A percentile compares a stretch with the other conserved stretches of the same genome.
Conservation (phyloP, 768 basidiomycete species). For the Leccinum variicolor region DNA sequence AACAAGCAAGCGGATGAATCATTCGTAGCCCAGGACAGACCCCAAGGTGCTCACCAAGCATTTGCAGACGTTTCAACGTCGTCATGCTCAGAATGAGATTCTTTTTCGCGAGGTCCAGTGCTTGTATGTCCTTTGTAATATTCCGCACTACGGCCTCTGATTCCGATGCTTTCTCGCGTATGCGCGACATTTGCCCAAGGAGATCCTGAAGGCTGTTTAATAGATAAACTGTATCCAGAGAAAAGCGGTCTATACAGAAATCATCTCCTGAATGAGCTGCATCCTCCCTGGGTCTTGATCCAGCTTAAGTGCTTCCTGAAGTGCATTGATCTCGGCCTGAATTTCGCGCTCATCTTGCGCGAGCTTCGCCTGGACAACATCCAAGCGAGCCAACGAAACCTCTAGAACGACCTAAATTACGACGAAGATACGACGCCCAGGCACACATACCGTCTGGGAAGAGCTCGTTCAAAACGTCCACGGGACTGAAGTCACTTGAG, state of each 20-base stretch:
- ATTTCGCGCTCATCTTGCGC: conserved; percentile 66
- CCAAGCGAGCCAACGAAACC: conserved; percentile 67
- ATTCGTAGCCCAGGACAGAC: background rate
- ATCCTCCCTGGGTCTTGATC: conserved; percentile 89
- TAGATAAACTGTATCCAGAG: background rate
- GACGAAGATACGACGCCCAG: background rate
- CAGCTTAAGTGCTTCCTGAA: conserved; percentile 63
- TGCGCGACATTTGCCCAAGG: conserved; percentile 91
- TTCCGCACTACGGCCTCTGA: conserved; percentile 94
- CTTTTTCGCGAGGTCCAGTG: conserved; percentile 89
- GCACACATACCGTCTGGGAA: conserved; percentile 71
- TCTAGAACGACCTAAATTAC: conserved; percentile 43
- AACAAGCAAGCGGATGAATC: background rate
- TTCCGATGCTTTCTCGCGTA: conserved; percentile 95
- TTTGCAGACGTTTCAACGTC: conserved; percentile 83
- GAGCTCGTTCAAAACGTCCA: conserved; percentile 53
- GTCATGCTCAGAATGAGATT: conserved; percentile 91
- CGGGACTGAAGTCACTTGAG: conserved; percentile 53
- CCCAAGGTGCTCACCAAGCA: conserved; percentile 69
- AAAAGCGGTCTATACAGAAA: conserved; percentile 58
- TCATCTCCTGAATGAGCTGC: conserved; percentile 93
- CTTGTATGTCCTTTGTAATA: conserved; percentile 96
- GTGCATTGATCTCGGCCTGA: conserved; percentile 64
- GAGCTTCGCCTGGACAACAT: conserved; percentile 65
- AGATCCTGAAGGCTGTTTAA: conserved; percentile 60